Evolutionary conservation across 2,329 filamentous ascomycete species (phyloP).

Genomic region (Cercospora nicotianae): DNA sequence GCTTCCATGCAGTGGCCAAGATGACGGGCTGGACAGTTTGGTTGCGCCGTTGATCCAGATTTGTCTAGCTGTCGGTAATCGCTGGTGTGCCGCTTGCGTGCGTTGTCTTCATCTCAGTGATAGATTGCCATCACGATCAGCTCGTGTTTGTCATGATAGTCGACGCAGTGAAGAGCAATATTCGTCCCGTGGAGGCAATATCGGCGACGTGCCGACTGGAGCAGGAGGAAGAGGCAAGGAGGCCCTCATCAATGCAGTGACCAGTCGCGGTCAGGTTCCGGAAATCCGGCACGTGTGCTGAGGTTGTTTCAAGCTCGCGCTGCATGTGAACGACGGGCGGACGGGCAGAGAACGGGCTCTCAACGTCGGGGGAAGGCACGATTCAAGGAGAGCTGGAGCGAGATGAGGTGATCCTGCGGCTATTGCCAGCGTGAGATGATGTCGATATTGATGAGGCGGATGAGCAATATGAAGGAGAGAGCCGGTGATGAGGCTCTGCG

Average conservation of each 20-base stretch:
- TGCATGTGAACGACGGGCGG: neutral
- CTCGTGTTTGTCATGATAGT: neutral
- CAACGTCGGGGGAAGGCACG: neutral
- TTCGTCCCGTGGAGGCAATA: neutral
- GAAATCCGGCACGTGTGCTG: neutral
- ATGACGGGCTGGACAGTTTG: neutral
- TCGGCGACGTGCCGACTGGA: neutral
- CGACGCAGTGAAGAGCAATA: neutral
- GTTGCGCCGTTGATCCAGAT: neutral
- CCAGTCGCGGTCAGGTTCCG: neutral
- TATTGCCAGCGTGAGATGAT: neutral
- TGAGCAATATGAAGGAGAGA: neutral
- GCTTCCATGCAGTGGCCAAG: neutral
- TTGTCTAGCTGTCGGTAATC: neutral
- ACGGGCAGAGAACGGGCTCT: neutral
- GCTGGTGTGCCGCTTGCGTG: neutral
- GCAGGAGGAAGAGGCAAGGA: neutral
- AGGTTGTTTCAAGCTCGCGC: neutral
- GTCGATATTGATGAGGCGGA: neutral
- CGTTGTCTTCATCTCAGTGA: neutral
- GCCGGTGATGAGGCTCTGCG: conserved; percentile 8
- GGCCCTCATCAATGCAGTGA: neutral
- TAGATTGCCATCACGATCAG: neutral
- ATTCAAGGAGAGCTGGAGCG: neutral
- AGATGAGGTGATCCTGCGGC: neutral